Percentiles rank a stretch among this genome's conserved stretches.
Evolutionary conservation across 2,329 filamentous ascomycete species (phyloP).

Genomic region (Fusarium xylarioides): DNA sequence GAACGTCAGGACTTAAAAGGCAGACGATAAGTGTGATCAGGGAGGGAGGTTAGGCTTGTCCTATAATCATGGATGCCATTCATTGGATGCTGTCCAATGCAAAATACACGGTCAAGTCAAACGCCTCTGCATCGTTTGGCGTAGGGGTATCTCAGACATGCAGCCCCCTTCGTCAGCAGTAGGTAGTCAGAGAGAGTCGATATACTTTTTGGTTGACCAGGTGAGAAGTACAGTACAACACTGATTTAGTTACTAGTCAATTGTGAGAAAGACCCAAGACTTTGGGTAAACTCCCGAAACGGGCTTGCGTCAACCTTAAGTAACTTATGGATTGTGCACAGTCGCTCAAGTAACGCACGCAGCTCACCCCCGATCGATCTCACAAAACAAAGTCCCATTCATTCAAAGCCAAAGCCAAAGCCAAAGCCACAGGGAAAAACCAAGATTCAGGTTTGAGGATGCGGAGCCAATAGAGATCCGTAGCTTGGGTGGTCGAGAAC

Average conservation of each 20-base stretch:
- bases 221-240: not conserved
- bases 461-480: conserved; percentile 25
- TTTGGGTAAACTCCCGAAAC: not conserved
- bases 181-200: not conserved
- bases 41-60: conserved; percentile 4
- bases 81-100: conserved; percentile 7
- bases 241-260: not conserved
- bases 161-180: not conserved
- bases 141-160: conserved; percentile 20
- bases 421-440: conserved; percentile 8
- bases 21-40: conserved; percentile 10
- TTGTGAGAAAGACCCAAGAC: not conserved
- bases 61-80: not conserved
- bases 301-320: conserved; percentile 20
- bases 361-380: conserved; percentile 11
- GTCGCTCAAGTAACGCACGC: not conserved
- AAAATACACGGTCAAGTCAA: conserved; percentile 14
- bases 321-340: not conserved
- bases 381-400: conserved; percentile 1
- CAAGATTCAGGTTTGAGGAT: conserved; percentile 20
- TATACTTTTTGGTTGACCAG: not conserved
- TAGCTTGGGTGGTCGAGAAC: not conserved
- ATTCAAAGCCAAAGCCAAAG: not conserved
- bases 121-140: conserved; percentile 25
- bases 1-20: conserved; percentile 5